Evolutionary conservation across 495 filamentous ascomycete genomes (phyloP).

Genomic region (Penicillium argentinense): DNA sequence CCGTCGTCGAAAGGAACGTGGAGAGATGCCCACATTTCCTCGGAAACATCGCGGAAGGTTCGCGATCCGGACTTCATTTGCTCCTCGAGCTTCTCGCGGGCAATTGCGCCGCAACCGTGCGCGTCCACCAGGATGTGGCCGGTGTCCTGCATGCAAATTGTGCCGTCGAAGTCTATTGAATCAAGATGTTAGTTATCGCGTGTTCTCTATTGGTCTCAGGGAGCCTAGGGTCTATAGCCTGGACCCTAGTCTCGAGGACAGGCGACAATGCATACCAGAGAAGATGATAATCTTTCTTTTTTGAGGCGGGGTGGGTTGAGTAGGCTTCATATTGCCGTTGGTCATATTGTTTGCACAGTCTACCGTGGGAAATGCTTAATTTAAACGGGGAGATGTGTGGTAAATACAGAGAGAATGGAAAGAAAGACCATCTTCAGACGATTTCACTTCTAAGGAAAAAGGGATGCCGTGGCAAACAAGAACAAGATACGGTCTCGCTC

Average conservation of each 20-base stretch:
- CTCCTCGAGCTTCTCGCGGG: constrained; percentile 58
- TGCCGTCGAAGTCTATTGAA: constrained; percentile 67
- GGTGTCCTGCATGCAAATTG: constrained; percentile 78
- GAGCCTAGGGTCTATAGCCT: background rate
- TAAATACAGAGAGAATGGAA: no score
- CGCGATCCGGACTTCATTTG: constrained; percentile 68
- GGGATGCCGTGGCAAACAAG: constrained; percentile 14
- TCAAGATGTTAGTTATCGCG: constrained; percentile 5
- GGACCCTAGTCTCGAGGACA: background rate
- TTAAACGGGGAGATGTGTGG: no score
- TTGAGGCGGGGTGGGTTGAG: background rate
- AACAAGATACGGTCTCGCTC: constrained; percentile 14
- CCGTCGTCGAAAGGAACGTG: constrained; percentile 72
- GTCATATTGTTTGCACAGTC: constrained; percentile 15
- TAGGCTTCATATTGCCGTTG: constrained; percentile 16
- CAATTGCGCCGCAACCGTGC: constrained; percentile 61
- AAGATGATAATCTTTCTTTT: constrained; percentile 35
- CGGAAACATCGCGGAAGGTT: constrained; percentile 71
- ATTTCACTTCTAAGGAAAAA: background rate
- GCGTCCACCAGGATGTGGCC: constrained; percentile 72
- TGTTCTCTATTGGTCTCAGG: background rate
- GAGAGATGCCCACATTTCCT: constrained; percentile 75
- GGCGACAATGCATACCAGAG: constrained; percentile 21
- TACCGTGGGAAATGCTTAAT: background rate
- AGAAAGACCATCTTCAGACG: background rate